Conservation (phyloP, 1,284 basidiomycete genomes). For the Amylostereum areolatum region DNA sequence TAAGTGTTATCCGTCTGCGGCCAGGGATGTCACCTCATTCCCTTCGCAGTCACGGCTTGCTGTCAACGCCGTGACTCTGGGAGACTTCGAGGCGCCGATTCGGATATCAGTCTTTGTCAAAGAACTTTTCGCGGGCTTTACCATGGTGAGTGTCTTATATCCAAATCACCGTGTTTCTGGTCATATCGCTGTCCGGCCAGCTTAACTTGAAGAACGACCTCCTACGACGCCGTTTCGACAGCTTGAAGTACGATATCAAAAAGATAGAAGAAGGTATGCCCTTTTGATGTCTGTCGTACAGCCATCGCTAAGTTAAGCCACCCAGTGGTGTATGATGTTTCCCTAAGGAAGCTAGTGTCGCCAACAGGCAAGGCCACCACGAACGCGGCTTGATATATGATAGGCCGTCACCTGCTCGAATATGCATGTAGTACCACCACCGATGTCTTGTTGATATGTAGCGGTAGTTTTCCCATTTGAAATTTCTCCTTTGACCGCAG, state of each 20-base stretch:
- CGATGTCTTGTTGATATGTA: not conserved
- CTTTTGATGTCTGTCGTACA: not conserved
- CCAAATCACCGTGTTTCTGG: not conserved
- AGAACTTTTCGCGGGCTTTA: conserved; percentile 76
- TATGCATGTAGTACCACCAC: conserved; percentile 1
- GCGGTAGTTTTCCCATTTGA: no score
- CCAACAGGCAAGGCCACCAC: conserved; percentile 6
- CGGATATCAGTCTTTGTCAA: conserved; percentile 79
- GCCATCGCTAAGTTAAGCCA: not conserved
- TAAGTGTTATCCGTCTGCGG: conserved; percentile 25
- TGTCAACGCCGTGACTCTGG: conserved; percentile 78
- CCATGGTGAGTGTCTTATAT: conserved; percentile 47
- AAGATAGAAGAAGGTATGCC: conserved; percentile 83
- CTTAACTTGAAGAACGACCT: conserved; percentile 87
- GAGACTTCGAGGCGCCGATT: conserved; percentile 76
- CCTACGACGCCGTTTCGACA: conserved; percentile 74
- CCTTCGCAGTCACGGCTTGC: conserved; percentile 65
- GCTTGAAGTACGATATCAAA: conserved; percentile 83
- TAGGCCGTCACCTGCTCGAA: not conserved
- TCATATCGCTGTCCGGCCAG: conserved; percentile 26
- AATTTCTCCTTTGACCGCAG: no score
- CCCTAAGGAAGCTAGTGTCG: conserved; percentile 60
- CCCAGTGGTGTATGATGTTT: conserved; percentile 45
- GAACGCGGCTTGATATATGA: not conserved
- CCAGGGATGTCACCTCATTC: not conserved